Base-by-base conservation (phyloP, 2,329 filamentous ascomycete species). In the Penicillium occitanis region DNA sequence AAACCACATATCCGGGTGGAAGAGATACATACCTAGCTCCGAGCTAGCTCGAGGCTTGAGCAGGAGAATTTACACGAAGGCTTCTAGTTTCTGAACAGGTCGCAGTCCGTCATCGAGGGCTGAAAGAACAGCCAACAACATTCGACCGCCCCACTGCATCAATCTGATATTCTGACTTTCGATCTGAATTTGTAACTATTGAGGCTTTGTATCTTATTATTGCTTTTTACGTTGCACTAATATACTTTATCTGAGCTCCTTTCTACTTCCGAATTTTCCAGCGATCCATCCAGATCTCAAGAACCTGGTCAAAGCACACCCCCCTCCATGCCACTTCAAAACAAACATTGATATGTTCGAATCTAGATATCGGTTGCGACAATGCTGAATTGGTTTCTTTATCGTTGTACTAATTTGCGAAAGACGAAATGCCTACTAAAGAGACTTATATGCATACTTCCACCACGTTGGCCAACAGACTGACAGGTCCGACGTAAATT, bases 21-120 rank as follows among this genome's bases (percentile, higher is more conserved):
- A 46, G 53, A 64, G 28, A 4, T 64, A 17, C 51, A 48, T 40
- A 40, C 53, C 53, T 66, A 66, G 65, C 19, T 59, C 37, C 62
- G 50, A 22, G 51, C 53, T 64, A 48, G 40, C 51, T 50, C 22
- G 28, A 46, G 50, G 40, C 62, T 57, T 58, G 51, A 22, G 50
- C 40, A 66, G 65, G 65, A 63, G 51, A 63, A 63, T 66, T 66
- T 66, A 53, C 35, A 51, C 55, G 53, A 28, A 58, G 14, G 8
- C 17, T 60, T 30, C 6, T 30, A 33, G 57, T 13, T 60, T 60
- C 50, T 37, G 10, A 44, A 64, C 62, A 64, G 33, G 62, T 64
- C 62, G 35, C 44, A 60, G 40, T 40, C 30, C 48, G 40, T 37
- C 51, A 37, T 55, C 28, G n/a, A 28, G 40, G 44, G n/a, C 30